Evolutionary conservation across 176 grass and related monocot genomes (phyloP), one percentile per base, ranked within the genome.

Genomic region (Juncus effusus): DNA sequence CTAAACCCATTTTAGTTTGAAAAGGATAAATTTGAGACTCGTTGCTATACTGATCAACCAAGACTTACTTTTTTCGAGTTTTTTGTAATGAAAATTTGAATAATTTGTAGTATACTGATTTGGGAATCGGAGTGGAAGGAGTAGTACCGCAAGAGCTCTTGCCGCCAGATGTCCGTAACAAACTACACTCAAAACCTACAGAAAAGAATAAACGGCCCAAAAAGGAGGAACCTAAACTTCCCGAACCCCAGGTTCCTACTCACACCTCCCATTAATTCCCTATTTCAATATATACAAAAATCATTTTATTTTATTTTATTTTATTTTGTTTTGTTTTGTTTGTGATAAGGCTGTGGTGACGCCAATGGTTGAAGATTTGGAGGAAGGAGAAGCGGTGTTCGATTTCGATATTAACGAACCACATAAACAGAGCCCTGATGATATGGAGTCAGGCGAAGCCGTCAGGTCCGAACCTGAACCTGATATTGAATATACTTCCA

Each of bases 71-170:
- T 53, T 15, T 47, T 19, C 38, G 12, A n/a, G 6, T 56, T 35
- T 54, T 38, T 47, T 59, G 11, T 69, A 37, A 68, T 44, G 40
- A 47, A 47, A 42, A 35, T 59, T 14, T 59, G 7, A 19, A 12
- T 40, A 52, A n/a, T 49, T 51, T 82, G 42, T 58, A 83, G 80
- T 84, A 78, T 57, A 78, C 75, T 58, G 69, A 72, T 11, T 38
- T 71, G 16, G 93, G 91, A 19, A 83, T 92, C 5, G 94, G 94
- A 42, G 86, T 92, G 2, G 94, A 99, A 87, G 94, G 94, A 63
- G 85, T 87, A 58, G 88, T 99, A 42, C 88, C 94, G 62, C 81
- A 77, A 10, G 94, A 97, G 56, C 85, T 97, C 3, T 40, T 93
- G 62, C 88, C 88, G 59, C 68, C 75, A 16, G 88, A 93, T 28